These are phyloP conservation scores for Penicillium sp. DNA, from an alignment of 2,329 filamentous ascomycete species.

Conservation along the genomic window DNA sequence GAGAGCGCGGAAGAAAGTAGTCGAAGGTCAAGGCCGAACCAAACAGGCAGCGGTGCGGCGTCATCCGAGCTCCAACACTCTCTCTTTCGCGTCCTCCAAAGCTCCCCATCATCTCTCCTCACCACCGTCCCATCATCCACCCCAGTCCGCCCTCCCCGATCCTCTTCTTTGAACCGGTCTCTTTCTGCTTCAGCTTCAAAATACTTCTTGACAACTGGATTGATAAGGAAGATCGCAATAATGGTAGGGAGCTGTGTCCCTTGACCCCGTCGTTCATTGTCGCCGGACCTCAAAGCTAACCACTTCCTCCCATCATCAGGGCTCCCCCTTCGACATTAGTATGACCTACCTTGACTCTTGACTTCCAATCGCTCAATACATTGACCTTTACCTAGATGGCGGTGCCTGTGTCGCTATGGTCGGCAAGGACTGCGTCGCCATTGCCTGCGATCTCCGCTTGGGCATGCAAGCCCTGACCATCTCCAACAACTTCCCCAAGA, in stretches of 20 bases:
- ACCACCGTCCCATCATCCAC: constrained; percentile 20
- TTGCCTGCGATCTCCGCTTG: constrained; percentile 97
- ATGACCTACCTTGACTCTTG: constrained; percentile 38
- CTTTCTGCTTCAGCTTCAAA: constrained; percentile 17
- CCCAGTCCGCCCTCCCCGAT: constrained; percentile 15
- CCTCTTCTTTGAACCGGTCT: constrained; percentile 10
- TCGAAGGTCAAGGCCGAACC: constrained; percentile 24
- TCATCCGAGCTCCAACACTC: constrained; percentile 33
- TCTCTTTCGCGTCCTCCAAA: constrained; percentile 27
- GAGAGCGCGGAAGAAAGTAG: constrained; percentile 30
- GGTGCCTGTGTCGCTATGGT: constrained; percentile 98
- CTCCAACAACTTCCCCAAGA: constrained; percentile 99
- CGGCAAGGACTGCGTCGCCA: constrained; percentile 99
- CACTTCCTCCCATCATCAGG: constrained; percentile 56
- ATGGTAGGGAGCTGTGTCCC: constrained; percentile 24
- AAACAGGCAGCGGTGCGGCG: constrained; percentile 35
- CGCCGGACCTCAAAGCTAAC: constrained; percentile 35
- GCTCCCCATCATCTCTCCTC: constrained; percentile 33
- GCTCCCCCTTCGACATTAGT: constrained; percentile 96
- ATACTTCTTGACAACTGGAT: constrained; percentile 9
- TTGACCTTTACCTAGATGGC: constrained; percentile 58
- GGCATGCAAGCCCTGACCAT: constrained; percentile 95
- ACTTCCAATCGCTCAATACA: constrained; percentile 8
- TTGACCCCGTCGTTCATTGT: constrained; percentile 13
- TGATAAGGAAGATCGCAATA: constrained; percentile 22